Evolutionary conservation across 2,329 filamentous ascomycete species (phyloP), one percentile per base, ranked within the genome.

Genomic region (Aspergillus ruber): DNA sequence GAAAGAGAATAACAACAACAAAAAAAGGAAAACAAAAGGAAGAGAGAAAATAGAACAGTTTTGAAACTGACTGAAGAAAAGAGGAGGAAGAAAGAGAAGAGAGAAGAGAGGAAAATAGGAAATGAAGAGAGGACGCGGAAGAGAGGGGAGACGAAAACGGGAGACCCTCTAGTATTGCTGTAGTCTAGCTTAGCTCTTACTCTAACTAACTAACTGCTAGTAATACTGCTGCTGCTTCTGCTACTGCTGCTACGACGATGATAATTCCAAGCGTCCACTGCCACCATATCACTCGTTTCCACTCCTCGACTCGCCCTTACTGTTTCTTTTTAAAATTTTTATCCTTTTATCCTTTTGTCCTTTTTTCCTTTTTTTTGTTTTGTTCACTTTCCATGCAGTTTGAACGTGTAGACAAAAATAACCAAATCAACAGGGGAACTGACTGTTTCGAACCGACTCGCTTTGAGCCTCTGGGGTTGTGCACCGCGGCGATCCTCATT

Each of bases 1-100:
- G 43, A 17, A 18, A 21, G 36, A 27, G 42, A 36, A 43, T 35
- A 48, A 39, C 27, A 40, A 47, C 39, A 47, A 44, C 45, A 45
- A 45, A 42, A 44, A 50, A 47, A 52, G 44, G 47, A 50, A 43
- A 48, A 49, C 39, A 43, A 49, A 50, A 44, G 46, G 52, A 35
- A 51, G 55, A 46, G 38, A 42, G 36, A 20, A 38, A 29, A 29
- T 48, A 49, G 46, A 53, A 51, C 25, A 29, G 25, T 29, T 29
- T 29, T 12, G 10, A 29, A 29, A 29, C 25, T 29, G 25, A 29
- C 10, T 50, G 46, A 45, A 49, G 51, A 53, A 53, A 46, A 33
- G 51, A 48, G 46, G 32, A 42, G 29, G 42, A 21, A 39, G 25
- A 38, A 39, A 27, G 44, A 29, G 38, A 47, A 44, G 44, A 46